Evolutionary conservation across 805 yeast genomes (phyloP).

Genomic region (Hanseniaspora clermontiae): DNA sequence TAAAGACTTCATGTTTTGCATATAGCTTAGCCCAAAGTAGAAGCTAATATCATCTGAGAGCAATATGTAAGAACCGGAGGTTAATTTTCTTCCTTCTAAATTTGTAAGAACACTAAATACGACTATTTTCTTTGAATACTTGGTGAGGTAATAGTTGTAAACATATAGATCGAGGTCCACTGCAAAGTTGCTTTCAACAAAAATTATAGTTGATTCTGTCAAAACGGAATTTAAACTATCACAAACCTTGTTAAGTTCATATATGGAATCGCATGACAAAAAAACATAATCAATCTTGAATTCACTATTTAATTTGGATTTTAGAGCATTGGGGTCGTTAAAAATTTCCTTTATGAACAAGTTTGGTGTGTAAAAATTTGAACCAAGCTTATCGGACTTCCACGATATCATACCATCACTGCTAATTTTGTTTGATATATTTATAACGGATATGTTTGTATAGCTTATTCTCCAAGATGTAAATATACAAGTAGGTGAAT

Average conservation of each 20-base stretch:
- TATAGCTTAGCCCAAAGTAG: slow-evolving; percentile 22
- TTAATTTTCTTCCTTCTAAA: slow-evolving; percentile 25
- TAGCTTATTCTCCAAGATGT: slow-evolving; percentile 27
- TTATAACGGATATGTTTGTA: slow-evolving; percentile 23
- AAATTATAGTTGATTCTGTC: slow-evolving; percentile 18
- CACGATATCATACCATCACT: slow-evolving; percentile 26
- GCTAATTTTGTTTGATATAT: slow-evolving; percentile 23
- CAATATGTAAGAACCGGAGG: slow-evolving; percentile 25
- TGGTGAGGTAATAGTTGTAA: neutral
- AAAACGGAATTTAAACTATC: slow-evolving; percentile 17
- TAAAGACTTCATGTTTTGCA: slow-evolving; percentile 11
- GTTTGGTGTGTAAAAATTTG: slow-evolving; percentile 27
- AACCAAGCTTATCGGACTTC: slow-evolving; percentile 26
- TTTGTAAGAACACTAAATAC: slow-evolving; percentile 23
- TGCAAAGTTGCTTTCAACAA: slow-evolving; percentile 25
- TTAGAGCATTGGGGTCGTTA: slow-evolving; percentile 5
- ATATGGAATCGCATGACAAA: slow-evolving; percentile 22
- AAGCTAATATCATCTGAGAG: slow-evolving; percentile 22
- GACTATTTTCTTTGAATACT: slow-evolving; percentile 14
- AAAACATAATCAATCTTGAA: slow-evolving; percentile 21
- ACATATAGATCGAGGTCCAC: slow-evolving; percentile 24
- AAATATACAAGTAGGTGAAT: slow-evolving; percentile 26
- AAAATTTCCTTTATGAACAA: slow-evolving; percentile 18
- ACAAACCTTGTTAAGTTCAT: slow-evolving; percentile 19
- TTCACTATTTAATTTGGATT: neutral